Conservation (phyloP, 352 stramenopile species). For the Pythium coloratum region DNA sequence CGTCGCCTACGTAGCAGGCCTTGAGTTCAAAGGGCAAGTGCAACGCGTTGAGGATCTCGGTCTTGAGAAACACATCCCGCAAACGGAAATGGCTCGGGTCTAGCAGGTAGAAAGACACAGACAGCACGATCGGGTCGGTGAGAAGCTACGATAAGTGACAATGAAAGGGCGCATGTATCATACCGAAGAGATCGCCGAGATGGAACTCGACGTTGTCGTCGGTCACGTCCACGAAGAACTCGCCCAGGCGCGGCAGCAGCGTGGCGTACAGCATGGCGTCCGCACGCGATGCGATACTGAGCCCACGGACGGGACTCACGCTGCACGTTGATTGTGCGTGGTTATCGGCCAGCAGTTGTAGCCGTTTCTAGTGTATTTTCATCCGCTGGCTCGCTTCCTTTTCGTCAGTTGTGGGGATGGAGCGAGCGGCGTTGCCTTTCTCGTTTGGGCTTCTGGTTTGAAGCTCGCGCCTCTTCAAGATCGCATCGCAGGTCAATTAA, state of each 20-base stretch:
- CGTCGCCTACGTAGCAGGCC: slow-evolving; percentile 63
- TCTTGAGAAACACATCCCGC: slow-evolving; percentile 62
- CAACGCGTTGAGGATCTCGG: slow-evolving; percentile 62
- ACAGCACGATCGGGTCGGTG: background rate
- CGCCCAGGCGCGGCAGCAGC: slow-evolving; percentile 51
- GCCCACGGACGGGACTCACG: background rate
- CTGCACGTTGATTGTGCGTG: background rate
- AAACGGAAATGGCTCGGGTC: slow-evolving; percentile 68
- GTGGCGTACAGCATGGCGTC: slow-evolving; percentile 52
- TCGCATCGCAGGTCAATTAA: slow-evolving; percentile 2
- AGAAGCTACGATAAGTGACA: background rate
- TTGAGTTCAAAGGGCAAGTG: slow-evolving; percentile 68
- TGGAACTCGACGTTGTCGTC: slow-evolving; percentile 64
- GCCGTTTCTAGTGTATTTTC: slow-evolving; percentile 5
- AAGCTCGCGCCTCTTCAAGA: slow-evolving; percentile 23
- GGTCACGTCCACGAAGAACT: slow-evolving; percentile 67
- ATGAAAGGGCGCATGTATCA: background rate
- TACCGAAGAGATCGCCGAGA: slow-evolving; percentile 73
- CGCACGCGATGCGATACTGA: slow-evolving; percentile 6
- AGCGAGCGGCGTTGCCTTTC: slow-evolving; percentile 6
- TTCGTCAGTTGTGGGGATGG: background rate
- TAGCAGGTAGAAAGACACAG: slow-evolving; percentile 12
- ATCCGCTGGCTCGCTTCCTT: background rate
- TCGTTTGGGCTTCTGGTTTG: background rate
- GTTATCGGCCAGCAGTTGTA: background rate